Base-by-base conservation (phyloP, 1,284 basidiomycete genomes). In the Trametes polyzona region DNA sequence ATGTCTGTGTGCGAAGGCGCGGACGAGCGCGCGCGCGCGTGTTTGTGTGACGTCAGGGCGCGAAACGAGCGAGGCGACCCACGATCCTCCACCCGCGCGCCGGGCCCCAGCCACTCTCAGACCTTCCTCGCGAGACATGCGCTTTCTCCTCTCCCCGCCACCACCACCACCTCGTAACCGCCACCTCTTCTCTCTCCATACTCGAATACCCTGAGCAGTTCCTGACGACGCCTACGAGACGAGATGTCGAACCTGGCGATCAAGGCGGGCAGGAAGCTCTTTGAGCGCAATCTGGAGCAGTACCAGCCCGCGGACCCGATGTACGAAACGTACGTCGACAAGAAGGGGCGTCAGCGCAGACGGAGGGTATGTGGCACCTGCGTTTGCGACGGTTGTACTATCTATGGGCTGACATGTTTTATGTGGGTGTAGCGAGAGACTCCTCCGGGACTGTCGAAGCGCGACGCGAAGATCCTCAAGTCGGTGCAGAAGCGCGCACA, bases 401-500 rank as follows among this genome's bases (percentile, higher is more conserved):
- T n/a, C 47, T 55, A 17, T 32, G 14, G 32, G 24, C 32, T 37
- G 1, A 24, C 30, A 19, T 4, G 30, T 2, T 6, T 3, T 17
- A 24, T 23, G 7, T 29, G 37, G 10, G 2, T 36, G 12, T 58
- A 94, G 92, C 82, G 92, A 49, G 80, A 81, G 6, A 71, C 87
- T 0, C 93, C 93, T 0, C 85, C 87, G 8, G 95, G 94, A 0
- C 81, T 97, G 3, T 91, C 92, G 0, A 73, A 80, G 29, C 81
- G 88, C 29, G 94, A 97, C 60, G 82, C 82, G n/a, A 86, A 85
- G 63, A 87, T 94, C 48, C 78, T 95, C 49, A 82, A 81, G 64
- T 83, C 87, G 17, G 85, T 96, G 41, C 85, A 92, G 69, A 77
- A 80, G 49, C 81, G 95, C 8, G 95, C 96, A 0, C 94, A 95